Evolutionary conservation across 2,329 filamentous ascomycete species (phyloP), one percentile per base, ranked within the genome.

Genomic region (Fonsecaea erecta): DNA sequence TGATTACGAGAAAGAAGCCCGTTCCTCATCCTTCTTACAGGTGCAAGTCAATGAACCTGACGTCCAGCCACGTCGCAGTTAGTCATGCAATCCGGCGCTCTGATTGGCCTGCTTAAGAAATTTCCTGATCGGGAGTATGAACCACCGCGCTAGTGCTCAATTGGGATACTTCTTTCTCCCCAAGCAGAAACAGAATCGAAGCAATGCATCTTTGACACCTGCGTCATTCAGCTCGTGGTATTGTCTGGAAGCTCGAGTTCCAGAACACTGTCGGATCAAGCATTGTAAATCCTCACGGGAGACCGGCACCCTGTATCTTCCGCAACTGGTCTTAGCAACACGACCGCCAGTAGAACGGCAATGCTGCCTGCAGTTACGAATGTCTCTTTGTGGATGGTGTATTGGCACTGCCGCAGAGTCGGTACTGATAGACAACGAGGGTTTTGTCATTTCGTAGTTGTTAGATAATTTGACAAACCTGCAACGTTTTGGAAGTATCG

Each of bases 91-190:
- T 24, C 51, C 51, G 6, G 9, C 7, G 51, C 8, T 40, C 8
- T 48, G 35, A 60, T 60, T 60, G 57, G 57, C 40, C 18, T 7
- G 24, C 34, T 5, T 43, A 60, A 43, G 18, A 32, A 60, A 60
- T 37, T 60, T 52, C 57, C 57, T 30, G 28, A 52, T 52, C 14
- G 6, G 57, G 57, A 52, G 57, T 30, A 52, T 60, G 57, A 51
- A 11, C n/a, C n/a, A 35, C 12, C 11, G 18, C 43, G 4, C 43
- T 48, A 48, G 43, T 16, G 43, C 43, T 9, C 1, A 2, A 24
- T 48, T 48, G 4, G 43, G 43, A 48, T 32, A 30, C 26, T 34
- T 30, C 21, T 11, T 30, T 2, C 51, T 18, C 51, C 18, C 8
- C 11, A 32, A 32, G 18, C 48, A n/a, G 32, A 54, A 34, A 16